Base-by-base conservation (phyloP, 129 eudicot genomes). In the Mikania micrantha region DNA sequence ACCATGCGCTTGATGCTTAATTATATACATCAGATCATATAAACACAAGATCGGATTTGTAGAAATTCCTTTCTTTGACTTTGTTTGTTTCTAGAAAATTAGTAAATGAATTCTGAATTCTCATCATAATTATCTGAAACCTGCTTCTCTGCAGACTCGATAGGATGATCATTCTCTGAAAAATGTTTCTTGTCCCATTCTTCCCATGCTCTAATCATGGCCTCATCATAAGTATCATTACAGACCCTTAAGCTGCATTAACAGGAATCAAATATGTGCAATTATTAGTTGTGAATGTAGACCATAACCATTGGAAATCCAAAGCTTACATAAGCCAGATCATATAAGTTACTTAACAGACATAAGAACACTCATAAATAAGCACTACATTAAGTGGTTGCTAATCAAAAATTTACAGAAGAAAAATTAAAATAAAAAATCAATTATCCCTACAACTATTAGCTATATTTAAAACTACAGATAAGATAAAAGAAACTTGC, bases 81-180 rank as follows among this genome's bases (percentile, higher is more conserved):
- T n/a, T n/a, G n/a, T 41, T 2, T 13, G 20, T 56, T 66, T 54
- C 31, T 16, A 22, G 10, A 10, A 11, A 49, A 40, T 58, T 17
- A 34, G 69, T 42, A 66, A 58, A 66, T 11, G 24, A 47, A 44
- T n/a, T n/a, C n/a, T n/a, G n/a, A n/a, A n/a, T 35, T 5, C 39
- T 13, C 4, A 64, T 62, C 17, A 65, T 36, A 70, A 59, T 53
- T 24, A 52, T 3, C 7, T 25, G 52, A 25, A 80, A 93, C 99
- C 97, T 94, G 99, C 8, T 84, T 72, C 71, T 85, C 93, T 15
- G 95, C 71, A 78, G 87, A 87, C 56, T 84, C 88, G 16, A 52
- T 67, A 17, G 99, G 99, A 61, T 94, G 90, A 75, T 94, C 99
- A 81, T 89, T 94, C 70, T 94, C 93, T 29, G 99, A 94, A 58